A percentile compares a stretch with the other conserved stretches of the same genome.
Evolutionary conservation across 305 asterid genomes (phyloP).

Genomic region (Fraxinus sp.): DNA sequence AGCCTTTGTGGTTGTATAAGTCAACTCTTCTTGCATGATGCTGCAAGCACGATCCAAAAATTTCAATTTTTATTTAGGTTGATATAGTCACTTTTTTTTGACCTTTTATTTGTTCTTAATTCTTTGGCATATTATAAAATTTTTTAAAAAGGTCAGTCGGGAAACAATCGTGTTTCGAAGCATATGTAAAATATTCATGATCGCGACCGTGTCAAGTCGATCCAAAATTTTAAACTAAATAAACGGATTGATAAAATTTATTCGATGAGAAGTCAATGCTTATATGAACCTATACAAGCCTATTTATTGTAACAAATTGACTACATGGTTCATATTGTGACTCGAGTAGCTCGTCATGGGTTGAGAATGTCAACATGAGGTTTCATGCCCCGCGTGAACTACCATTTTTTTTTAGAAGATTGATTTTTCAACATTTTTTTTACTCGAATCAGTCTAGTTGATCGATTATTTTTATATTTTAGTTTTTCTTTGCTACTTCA

Average conservation of each 20-base stretch:
- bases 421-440: not conserved
- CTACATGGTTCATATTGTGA: not conserved
- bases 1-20: not conserved
- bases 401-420: not conserved
- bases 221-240: not conserved
- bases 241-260: not conserved
- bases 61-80: not conserved
- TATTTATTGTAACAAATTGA: too few relatives aligned
- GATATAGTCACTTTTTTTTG: not conserved
- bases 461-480: not conserved
- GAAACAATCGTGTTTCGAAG: not conserved
- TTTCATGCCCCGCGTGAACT: not conserved
- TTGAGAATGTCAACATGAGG: not conserved
- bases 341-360: not conserved
- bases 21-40: conserved; percentile 1
- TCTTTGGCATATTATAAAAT: not conserved
- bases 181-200: not conserved
- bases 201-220: not conserved
- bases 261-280: not conserved
- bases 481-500: not conserved
- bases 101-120: not conserved
- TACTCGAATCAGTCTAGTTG: not conserved
- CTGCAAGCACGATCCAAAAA: not conserved
- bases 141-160: not conserved
- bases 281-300: not conserved